A percentile compares a stretch with the other conserved stretches of the same genome.
Conservation (phyloP, 1,139 yeast species). For the Sugiyamaella novakii region DNA sequence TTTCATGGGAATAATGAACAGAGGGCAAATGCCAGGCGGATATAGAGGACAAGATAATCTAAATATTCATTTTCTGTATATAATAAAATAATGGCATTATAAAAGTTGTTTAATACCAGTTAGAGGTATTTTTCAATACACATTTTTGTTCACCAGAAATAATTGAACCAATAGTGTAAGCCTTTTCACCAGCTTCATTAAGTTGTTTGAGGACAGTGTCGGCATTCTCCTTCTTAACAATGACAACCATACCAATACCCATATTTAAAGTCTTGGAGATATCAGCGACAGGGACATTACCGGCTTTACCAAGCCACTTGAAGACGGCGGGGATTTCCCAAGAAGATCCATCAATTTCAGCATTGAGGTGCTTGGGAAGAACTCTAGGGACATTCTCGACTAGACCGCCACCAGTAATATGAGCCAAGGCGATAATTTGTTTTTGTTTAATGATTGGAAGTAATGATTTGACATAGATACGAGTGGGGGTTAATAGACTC, state of each 20-base stretch:
- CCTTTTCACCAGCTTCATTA: constrained; percentile 69
- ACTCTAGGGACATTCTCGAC: constrained; percentile 97
- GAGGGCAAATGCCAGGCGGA: too few relatives aligned
- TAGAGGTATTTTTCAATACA: constrained; percentile 63
- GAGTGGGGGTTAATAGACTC: constrained; percentile 84
- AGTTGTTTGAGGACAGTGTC: constrained; percentile 57
- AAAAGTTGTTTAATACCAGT: constrained; percentile 62
- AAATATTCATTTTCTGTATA: not conserved
- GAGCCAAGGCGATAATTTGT: constrained; percentile 84
- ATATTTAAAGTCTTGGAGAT: constrained; percentile 88
- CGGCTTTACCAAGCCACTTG: constrained; percentile 91
- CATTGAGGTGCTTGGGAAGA: constrained; percentile 76
- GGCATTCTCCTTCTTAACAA: constrained; percentile 66
- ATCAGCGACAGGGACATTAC: constrained; percentile 84
- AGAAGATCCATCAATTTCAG: constrained; percentile 70
- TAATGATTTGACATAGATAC: constrained; percentile 90
- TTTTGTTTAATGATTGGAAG: constrained; percentile 61
- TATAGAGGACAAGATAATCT: too few relatives aligned
- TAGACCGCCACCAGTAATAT: constrained; percentile 98
- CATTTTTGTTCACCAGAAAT: constrained; percentile 63
- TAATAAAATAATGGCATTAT: too few relatives aligned
- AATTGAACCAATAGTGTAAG: constrained; percentile 76
- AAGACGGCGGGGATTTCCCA: constrained; percentile 90
- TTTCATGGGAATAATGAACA: constrained; percentile 33
- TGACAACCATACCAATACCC: constrained; percentile 96